These are phyloP conservation scores for rapeseed (Brassica napus) DNA, from an alignment of 345 rosid species.

Conservation along the genomic window Da-Ae NC_063437.1:16953001-16953500, in stretches of 20 bases:
- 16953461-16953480: too few relatives aligned
- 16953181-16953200: slow-evolving; percentile 67
- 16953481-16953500: too few relatives aligned
- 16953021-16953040: slow-evolving; percentile 57
- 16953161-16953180: slow-evolving; percentile 48
- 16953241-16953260: slow-evolving; percentile 73
- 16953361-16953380: too few relatives aligned
- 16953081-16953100: slow-evolving; percentile 41
- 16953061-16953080: slow-evolving; percentile 51
- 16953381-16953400: too few relatives aligned
- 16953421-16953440: too few relatives aligned
- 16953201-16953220: slow-evolving; percentile 53
- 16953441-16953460: too few relatives aligned
- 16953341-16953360: too few relatives aligned
- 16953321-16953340: slow-evolving; percentile 70
- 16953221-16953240: slow-evolving; percentile 66
- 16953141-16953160: slow-evolving; percentile 68
- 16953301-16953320: slow-evolving; percentile 58
- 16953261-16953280: slow-evolving; percentile 68
- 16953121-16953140: slow-evolving; percentile 58
- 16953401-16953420: too few relatives aligned
- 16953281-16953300: slow-evolving; percentile 55
- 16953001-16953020: slow-evolving; percentile 41
- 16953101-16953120: slow-evolving; percentile 42
- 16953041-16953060: slow-evolving; percentile 52